Evolutionary conservation across 371 early-diverging fungal genomes (phyloP).

Genomic region (Mucor indicus): DNA sequence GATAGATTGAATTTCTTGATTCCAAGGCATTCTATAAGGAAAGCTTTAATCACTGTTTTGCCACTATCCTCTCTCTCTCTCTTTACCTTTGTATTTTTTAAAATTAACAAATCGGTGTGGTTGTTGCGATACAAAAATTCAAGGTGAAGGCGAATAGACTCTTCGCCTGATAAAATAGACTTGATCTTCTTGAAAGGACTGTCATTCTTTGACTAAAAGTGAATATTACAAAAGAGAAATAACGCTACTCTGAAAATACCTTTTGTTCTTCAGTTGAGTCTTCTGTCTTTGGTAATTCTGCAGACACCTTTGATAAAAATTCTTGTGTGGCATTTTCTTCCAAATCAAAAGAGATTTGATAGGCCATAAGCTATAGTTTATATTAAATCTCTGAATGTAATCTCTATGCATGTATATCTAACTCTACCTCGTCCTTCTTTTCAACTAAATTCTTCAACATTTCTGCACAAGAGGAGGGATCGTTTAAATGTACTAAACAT

Average conservation of each 20-base stretch:
- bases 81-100: conserved; percentile 88
- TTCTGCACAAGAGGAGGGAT: conserved; percentile 67
- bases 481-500: conserved; percentile 89
- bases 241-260: no score
- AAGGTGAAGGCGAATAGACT: conserved; percentile 84
- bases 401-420: no score
- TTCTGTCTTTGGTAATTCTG: conserved; percentile 63
- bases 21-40: conserved; percentile 76
- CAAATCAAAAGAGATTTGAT: conserved; percentile 97
- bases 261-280: conserved; percentile 11
- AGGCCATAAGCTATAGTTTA: conserved; percentile 73
- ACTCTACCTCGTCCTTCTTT: conserved; percentile 51
- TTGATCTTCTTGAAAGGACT: conserved; percentile 54
- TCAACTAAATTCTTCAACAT: conserved; percentile 66
- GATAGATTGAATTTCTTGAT: conserved; percentile 88
- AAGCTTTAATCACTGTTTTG: neutral
- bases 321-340: conserved; percentile 94
- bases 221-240: no score
- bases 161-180: conserved; percentile 84
- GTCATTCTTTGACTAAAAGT: conserved; percentile 20
- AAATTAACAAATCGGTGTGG: conserved; percentile 88
- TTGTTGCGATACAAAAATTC: conserved; percentile 96
- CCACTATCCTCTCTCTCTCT: no score
- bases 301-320: conserved; percentile 75
- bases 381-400: no score